Base-by-base conservation (phyloP, 106 monocot genomes). In the Alisma plantagoaquatica region DNA sequence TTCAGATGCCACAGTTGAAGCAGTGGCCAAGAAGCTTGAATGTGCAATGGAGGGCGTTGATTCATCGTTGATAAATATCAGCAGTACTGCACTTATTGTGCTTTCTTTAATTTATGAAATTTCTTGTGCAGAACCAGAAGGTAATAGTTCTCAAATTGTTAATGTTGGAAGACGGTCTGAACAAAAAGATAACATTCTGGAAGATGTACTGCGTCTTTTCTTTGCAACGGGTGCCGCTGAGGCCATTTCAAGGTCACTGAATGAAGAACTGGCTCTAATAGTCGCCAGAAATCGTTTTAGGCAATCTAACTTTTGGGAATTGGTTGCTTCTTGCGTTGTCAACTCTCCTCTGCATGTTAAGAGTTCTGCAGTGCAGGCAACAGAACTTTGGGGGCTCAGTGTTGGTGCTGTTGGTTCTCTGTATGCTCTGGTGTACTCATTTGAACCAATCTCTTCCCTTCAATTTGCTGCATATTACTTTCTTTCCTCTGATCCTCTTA, bases 371-470 rank as follows among this genome's bases (percentile, higher is more conserved):
- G 49, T 78, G 4, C 65, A 84, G 31, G 71, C 96, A 7, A 85
- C 85, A 79, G 78, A 89, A 56, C 76, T 84, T 57, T 96, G 96
- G 96, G 88, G 84, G 38, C 88, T 96, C 54, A 81, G 75, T 66
- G 77, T 76, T 51, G 81, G 77, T 41, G 69, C 81, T 8, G 59
- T 89, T 67, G 66, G 52, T 25, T 68, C 81, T 41, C 48, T 96
- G 48, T 89, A 84, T 68, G 78, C 88, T 23, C 67, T 96, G 78
- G 56, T 96, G 29, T 96, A 89, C 67, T 84, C 89, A 11, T 71
- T 61, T 1, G 63, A 54, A 29, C 76, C 89, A 10, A 50, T 78
- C 16, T 55, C 70, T 63, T 76, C 71, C 49, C 54, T 96, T 19
- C 88, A 89, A 59, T 41, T 78, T 53, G 77, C 89, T 63, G 81